Conservation (phyloP, 768 basidiomycete genomes). For the Lanmaoa rubissima region DNA sequence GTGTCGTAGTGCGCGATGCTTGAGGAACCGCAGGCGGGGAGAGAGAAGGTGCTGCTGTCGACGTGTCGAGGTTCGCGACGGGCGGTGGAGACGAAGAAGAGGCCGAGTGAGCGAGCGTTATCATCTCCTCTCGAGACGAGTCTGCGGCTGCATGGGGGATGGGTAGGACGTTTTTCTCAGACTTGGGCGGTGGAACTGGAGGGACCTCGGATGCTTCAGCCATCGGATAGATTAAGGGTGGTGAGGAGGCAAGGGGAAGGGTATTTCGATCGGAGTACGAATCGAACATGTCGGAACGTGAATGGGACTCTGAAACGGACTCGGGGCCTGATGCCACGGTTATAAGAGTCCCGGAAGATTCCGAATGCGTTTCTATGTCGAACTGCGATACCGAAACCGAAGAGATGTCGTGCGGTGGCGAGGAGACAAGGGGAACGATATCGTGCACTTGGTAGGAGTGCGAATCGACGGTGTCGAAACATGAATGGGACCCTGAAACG, state of each 20-base stretch:
- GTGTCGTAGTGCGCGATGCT: conserved; percentile 48
- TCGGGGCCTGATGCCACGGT: background rate
- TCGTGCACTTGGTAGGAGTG: conserved; percentile 8
- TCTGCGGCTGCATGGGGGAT: too few relatives aligned
- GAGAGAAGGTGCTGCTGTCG: conserved; percentile 46
- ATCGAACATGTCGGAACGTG: background rate
- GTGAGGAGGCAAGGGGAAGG: background rate
- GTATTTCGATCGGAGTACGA: conserved; percentile 9
- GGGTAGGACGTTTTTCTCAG: background rate
- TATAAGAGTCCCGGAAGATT: conserved; percentile 22
- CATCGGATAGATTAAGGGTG: conserved; percentile 2
- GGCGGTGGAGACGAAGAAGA: too few relatives aligned
- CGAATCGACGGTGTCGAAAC: background rate
- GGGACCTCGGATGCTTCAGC: background rate
- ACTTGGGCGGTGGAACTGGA: conserved; percentile 8
- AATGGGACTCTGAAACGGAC: conserved; percentile 17
- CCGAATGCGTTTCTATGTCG: conserved; percentile 10
- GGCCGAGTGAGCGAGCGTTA: conserved; percentile 34
- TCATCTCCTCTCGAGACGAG: conserved; percentile 28
- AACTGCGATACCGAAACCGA: background rate
- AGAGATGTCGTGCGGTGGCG: background rate
- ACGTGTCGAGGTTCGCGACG: conserved; percentile 46
- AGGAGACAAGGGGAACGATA: too few relatives aligned
- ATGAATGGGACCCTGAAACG: conserved; percentile 14
- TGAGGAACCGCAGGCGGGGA: conserved; percentile 10